Evolutionary conservation across 2,329 filamentous ascomycete genomes (phyloP).

Genomic region (Pleomassaria siparia): DNA sequence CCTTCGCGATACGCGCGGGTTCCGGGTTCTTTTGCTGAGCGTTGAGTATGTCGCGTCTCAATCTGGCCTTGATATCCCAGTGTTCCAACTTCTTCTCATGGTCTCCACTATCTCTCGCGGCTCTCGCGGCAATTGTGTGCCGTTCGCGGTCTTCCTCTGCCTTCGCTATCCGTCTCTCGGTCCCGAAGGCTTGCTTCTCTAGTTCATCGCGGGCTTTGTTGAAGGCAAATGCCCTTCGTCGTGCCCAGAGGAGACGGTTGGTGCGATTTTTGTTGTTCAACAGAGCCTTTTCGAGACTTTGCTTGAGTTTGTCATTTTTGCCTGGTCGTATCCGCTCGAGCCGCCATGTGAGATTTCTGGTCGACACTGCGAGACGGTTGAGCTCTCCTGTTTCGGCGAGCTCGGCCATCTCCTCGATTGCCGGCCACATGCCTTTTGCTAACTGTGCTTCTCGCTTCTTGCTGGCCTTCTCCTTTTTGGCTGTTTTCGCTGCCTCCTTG

Average conservation of each 20-base stretch:
- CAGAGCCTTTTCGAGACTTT: conserved; percentile 17
- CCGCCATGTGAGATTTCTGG: neutral
- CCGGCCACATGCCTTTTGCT: conserved; percentile 18
- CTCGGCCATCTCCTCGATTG: conserved; percentile 24
- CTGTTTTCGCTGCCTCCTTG: neutral
- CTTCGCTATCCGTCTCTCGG: neutral
- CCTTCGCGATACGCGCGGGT: too few relatives aligned
- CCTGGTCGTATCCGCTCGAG: conserved; percentile 2
- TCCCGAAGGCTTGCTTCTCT: neutral
- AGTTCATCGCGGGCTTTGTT: neutral
- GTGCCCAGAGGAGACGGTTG: conserved; percentile 3
- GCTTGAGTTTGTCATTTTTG: conserved; percentile 15
- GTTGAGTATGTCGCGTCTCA: neutral
- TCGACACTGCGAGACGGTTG: neutral
- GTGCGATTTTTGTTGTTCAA: neutral
- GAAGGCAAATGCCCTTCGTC: neutral
- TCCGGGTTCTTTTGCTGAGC: neutral
- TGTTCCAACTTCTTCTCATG: neutral
- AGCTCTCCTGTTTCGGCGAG: conserved; percentile 19
- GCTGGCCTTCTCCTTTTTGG: neutral
- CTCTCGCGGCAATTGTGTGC: neutral
- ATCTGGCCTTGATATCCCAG: neutral
- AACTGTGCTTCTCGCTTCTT: neutral
- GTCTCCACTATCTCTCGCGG: too few relatives aligned
- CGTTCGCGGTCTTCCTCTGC: neutral